These are phyloP conservation scores for Phaeodactylum tricornutum DNA, from an alignment of 108 stramenopile genomes.

Conservation along the genomic window DNA sequence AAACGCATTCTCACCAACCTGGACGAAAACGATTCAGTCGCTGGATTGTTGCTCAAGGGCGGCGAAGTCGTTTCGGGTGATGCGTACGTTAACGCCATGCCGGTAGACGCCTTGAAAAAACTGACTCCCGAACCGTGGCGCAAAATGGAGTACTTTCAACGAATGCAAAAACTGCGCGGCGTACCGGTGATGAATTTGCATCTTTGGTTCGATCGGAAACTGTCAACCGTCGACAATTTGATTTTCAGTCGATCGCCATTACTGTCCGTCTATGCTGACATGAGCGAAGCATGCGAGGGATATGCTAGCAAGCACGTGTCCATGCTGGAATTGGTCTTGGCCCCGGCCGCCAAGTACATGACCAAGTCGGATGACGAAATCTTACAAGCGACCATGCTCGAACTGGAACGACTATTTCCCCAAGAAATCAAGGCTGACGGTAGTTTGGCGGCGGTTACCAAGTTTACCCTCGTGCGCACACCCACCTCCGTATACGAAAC, in stretches of 20 bases:
- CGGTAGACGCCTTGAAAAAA: constrained; percentile 83
- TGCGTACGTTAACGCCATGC: constrained; percentile 90
- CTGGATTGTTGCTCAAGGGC: constrained; percentile 47
- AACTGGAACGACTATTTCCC: constrained; percentile 86
- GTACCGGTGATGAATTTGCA: constrained; percentile 96
- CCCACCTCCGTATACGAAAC: constrained; percentile 88
- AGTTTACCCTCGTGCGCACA: constrained; percentile 80
- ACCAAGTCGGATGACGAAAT: constrained; percentile 84
- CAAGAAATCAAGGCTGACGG: constrained; percentile 70
- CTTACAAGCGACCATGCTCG: constrained; percentile 82
- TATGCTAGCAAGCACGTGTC: constrained; percentile 71
- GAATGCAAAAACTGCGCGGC: constrained; percentile 82
- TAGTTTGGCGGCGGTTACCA: constrained; percentile 45
- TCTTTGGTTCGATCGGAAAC: constrained; percentile 91
- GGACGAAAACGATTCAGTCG: constrained; percentile 45
- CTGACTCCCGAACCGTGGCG: constrained; percentile 72
- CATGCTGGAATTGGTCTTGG: constrained; percentile 94
- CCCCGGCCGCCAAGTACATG: constrained; percentile 63
- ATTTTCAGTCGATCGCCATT: constrained; percentile 81
- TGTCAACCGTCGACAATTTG: constrained; percentile 79
- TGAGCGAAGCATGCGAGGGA: constrained; percentile 85
- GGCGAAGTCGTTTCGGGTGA: constrained; percentile 69
- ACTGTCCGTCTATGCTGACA: constrained; percentile 91
- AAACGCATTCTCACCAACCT: constrained; percentile 45
- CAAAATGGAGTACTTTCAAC: constrained; percentile 80